Percentiles rank a stretch among this genome's conserved stretches.
Evolutionary conservation across 805 yeast species (phyloP).

Genomic region (Saccharomyces eubayanus): DNA sequence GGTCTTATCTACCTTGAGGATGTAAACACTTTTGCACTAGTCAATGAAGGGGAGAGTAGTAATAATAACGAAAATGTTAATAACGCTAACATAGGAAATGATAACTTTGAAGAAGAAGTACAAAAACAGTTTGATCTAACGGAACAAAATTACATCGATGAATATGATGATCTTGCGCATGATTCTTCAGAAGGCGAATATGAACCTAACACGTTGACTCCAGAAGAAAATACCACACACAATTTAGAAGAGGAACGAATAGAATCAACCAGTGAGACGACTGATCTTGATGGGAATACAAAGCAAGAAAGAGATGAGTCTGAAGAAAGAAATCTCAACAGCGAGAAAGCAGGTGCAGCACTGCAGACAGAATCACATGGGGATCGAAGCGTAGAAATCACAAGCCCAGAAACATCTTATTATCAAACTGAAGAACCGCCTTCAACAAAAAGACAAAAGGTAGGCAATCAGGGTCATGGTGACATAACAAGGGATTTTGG

Average conservation of each 20-base stretch:
- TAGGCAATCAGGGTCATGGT: not conserved
- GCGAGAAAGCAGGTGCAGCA: too few species aligned
- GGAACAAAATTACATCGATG: not conserved
- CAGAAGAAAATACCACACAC: not conserved
- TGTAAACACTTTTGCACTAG: conserved; percentile 4
- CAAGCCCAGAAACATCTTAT: not conserved
- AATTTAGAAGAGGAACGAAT: not conserved
- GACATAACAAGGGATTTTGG: not conserved
- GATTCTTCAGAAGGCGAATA: not conserved
- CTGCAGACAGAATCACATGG: not conserved
- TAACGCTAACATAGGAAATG: not conserved
- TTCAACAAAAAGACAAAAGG: not conserved
- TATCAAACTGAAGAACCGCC: not conserved
- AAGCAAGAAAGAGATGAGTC: not conserved
- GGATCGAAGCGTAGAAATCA: not conserved
- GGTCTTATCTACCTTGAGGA: conserved; percentile 24
- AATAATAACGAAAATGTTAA: not conserved
- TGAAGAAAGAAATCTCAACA: not conserved
- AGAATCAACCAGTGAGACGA: not conserved
- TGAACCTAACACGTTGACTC: not conserved
- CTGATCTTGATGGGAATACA: not conserved
- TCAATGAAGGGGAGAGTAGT: not conserved
- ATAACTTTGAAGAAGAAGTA: not conserved
- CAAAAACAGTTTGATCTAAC: not conserved
- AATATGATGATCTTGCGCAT: not conserved